phyloP scores from a whole-genome alignment of 192 early-diverging fungal species.

The Podila epicladia region DNA sequence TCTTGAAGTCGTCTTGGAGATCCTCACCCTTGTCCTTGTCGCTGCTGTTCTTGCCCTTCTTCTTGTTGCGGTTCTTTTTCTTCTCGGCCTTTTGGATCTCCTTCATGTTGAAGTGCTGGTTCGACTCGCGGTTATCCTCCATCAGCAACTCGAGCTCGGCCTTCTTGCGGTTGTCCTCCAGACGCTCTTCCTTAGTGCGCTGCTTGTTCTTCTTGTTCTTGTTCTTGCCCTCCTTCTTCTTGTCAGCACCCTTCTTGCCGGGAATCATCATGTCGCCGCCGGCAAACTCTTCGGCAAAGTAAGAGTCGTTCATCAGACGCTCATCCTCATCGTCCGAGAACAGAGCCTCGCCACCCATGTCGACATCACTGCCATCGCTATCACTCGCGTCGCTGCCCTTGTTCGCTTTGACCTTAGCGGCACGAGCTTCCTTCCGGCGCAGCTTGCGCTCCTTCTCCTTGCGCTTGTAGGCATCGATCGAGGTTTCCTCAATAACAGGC shows the following conservation, averaged over 20 bases:
- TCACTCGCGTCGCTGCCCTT: constrained; percentile 32
- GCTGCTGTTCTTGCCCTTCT: constrained; percentile 52
- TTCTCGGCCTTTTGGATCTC: constrained; percentile 90
- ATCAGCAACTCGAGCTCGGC: constrained; percentile 90
- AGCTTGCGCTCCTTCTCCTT: constrained; percentile 85
- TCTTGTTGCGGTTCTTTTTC: constrained; percentile 64
- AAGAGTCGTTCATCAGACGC: constrained; percentile 54
- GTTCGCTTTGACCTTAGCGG: constrained; percentile 29
- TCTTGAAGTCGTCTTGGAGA: constrained; percentile 85
- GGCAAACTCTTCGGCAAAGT: constrained; percentile 52
- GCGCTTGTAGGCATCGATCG: constrained; percentile 85
- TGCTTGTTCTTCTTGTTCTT: constrained; percentile 58
- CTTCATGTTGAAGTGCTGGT: constrained; percentile 89
- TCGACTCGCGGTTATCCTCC: constrained; percentile 67
- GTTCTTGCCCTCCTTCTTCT: constrained; percentile 41
- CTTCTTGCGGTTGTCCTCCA: constrained; percentile 65
- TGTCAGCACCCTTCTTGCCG: constrained; percentile 34
- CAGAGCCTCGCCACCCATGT: constrained; percentile 57
- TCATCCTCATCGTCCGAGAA: constrained; percentile 68
- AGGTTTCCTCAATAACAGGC: constrained; percentile 76
- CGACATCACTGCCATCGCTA: constrained; percentile 19
- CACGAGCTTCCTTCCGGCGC: constrained; percentile 62
- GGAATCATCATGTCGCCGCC: constrained; percentile 40
- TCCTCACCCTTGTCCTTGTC: constrained; percentile 59
- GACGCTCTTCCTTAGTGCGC: constrained; percentile 64